Evolutionary conservation across 257 asterid species (phyloP), one percentile per base, ranked within the genome.

Genomic region (Scutellaria minor): DNA sequence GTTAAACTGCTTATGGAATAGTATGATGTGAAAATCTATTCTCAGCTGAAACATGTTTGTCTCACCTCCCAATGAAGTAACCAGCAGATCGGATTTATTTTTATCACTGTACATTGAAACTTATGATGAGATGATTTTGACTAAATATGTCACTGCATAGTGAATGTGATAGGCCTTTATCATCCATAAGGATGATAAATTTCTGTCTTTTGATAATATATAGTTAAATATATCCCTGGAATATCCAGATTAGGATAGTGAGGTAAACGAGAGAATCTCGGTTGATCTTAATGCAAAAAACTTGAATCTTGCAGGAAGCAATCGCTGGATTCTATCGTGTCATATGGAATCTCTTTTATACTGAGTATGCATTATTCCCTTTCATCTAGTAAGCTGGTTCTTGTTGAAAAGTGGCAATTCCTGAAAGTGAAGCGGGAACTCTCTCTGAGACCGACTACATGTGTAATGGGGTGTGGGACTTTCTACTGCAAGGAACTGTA

Each of bases 271-370:
- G 18, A 24, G 27, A 24, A 24, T 24, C 27, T 24, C 27, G 2
- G 1, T 24, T 24, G 27, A 24, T 24, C 27, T 24, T 24, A 24
- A 24, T 24, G 27, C 27, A 24, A 24, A 18, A 18, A 24, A 1
- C 60, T 66, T 81, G 65, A 58, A 63, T 83, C 64, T 76, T 81
- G 90, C 97, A 93, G 98, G 97, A 90, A 72, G 97, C 96, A 50
- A 90, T 90, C 82, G 74, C 90, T 3, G 92, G 79, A 14, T 93
- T 67, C 72, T 89, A 91, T 78, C 94, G 93, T 35, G 88, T 91
- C 79, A 85, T 94, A 83, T 94, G 97, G 99, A 91, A 89, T 81
- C 95, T 93, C 78, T 93, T 93, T 75, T 90, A 93, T 53, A 86
- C 96, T 0, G 99, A 91, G 89, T 94, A 94, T 79, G 59, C 85